Percentiles rank a stretch among this genome's conserved stretches.
Evolutionary conservation across 2,329 filamentous ascomycete species (phyloP).

Genomic region (Sporothrix humicola): DNA sequence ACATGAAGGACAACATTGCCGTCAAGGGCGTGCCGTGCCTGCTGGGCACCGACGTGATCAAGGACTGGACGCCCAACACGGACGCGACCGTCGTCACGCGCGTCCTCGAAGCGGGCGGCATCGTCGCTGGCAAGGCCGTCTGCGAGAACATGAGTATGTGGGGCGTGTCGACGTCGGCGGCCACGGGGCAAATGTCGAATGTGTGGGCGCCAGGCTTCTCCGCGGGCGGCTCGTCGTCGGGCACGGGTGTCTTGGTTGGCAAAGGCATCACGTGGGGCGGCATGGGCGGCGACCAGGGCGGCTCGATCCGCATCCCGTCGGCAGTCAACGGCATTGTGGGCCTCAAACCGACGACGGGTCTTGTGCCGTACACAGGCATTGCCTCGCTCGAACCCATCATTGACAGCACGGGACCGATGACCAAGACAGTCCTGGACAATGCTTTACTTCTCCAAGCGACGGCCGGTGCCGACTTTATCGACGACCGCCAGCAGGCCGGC

Average conservation of each 20-base stretch:
- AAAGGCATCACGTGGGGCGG: conserved; percentile 37
- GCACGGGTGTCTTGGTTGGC: conserved; percentile 57
- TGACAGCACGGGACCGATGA: conserved; percentile 44
- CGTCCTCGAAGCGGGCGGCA: conserved; percentile 65
- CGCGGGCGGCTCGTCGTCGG: conserved; percentile 75
- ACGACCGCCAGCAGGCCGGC: conserved; percentile 42
- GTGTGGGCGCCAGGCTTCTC: conserved; percentile 76
- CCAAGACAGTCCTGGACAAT: conserved; percentile 41
- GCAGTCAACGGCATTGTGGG: conserved; percentile 43
- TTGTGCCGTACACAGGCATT: conserved; percentile 46
- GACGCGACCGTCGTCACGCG: conserved; percentile 48
- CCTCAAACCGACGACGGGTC: conserved; percentile 44
- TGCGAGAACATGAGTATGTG: conserved; percentile 68
- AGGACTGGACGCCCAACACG: conserved; percentile 62
- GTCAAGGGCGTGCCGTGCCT: conserved; percentile 64
- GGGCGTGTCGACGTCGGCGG: conserved; percentile 64
- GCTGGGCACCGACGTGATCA: conserved; percentile 55
- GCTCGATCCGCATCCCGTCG: conserved; percentile 45
- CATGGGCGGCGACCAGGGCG: conserved; percentile 46
- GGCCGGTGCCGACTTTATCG: conserved; percentile 44
- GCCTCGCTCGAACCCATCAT: conserved; percentile 41
- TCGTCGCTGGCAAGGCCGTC: conserved; percentile 75
- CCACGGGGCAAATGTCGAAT: conserved; percentile 74
- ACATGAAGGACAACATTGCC: conserved; percentile 77
- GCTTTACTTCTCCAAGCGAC: conserved; percentile 44